A percentile compares a stretch with the other conserved stretches of the same genome.
Evolutionary conservation across 176 grass and related monocot genomes (phyloP).

Genomic region (Oryza rufipogon): DNA sequence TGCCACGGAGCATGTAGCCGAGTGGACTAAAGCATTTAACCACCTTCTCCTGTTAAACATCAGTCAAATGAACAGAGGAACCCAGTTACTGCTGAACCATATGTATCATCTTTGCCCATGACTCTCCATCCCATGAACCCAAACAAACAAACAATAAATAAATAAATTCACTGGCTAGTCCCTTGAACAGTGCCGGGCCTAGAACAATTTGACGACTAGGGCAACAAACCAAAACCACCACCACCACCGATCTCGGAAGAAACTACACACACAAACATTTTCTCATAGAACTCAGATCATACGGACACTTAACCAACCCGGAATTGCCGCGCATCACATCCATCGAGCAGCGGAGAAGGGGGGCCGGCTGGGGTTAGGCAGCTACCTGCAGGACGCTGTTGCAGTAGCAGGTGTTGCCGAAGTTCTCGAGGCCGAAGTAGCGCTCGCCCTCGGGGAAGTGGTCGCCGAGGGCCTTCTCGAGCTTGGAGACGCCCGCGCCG

Average conservation of each 20-base stretch:
- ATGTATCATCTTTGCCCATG: too few species aligned
- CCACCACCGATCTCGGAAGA: background rate
- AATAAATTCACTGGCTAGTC: too few species aligned
- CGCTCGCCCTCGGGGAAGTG: conserved; percentile 93
- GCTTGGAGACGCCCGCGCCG: conserved; percentile 72
- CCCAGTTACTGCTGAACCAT: too few species aligned
- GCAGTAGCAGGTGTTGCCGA: conserved; percentile 98
- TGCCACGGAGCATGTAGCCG: too few species aligned
- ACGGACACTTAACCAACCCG: background rate
- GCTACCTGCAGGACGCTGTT: conserved; percentile 95
- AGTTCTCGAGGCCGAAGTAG: conserved; percentile 98
- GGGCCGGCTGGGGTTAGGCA: too few species aligned
- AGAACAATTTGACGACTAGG: too few species aligned
- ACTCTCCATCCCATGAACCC: too few species aligned
- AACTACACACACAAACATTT: background rate
- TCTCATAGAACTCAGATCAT: background rate
- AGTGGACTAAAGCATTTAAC: background rate
- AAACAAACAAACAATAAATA: too few species aligned
- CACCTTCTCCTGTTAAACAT: too few species aligned
- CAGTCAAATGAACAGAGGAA: too few species aligned
- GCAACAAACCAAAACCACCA: background rate
- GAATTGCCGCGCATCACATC: background rate
- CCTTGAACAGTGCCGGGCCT: too few species aligned
- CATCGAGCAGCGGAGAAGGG: background rate
- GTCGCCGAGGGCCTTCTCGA: conserved; percentile 90